Conservation (phyloP, 2,329 filamentous ascomycete species). For the Mariannaea sp. region DNA sequence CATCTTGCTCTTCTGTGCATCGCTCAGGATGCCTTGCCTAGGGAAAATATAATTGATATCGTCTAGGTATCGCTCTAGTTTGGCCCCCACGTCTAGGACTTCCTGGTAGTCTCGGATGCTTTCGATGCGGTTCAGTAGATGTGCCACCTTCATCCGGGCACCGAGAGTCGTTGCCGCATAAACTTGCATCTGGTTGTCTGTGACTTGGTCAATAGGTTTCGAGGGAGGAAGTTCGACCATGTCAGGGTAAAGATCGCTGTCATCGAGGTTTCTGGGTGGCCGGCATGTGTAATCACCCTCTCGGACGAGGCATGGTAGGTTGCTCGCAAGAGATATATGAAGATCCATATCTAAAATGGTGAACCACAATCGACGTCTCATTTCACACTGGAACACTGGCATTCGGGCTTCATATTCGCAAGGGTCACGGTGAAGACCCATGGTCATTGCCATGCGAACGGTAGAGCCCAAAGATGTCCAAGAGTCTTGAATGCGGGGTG, state of each 20-base stretch:
- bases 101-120: conserved; percentile 57
- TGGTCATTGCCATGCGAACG: conserved; percentile 62
- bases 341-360: conserved; percentile 62
- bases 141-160: conserved; percentile 54
- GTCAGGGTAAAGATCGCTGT: conserved; percentile 53
- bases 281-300: conserved; percentile 59
- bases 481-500: conserved; percentile 54
- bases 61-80: conserved; percentile 58
- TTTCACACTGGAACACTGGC: conserved; percentile 56
- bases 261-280: conserved; percentile 59
- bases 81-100: conserved; percentile 57
- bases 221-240: conserved; percentile 55
- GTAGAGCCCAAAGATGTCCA: conserved; percentile 62
- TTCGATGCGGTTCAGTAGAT: conserved; percentile 57
- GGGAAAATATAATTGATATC: conserved; percentile 60
- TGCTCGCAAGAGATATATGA: conserved; percentile 58
- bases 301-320: conserved; percentile 56
- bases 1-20: conserved; percentile 52
- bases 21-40: conserved; percentile 48
- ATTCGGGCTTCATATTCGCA: conserved; percentile 57
- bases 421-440: conserved; percentile 62
- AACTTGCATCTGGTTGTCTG: conserved; percentile 59
- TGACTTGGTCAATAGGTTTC: conserved; percentile 56
- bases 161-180: conserved; percentile 58
- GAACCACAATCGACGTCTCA: conserved; percentile 60